A percentile compares a stretch with the other conserved stretches of the same genome.
These are phyloP conservation scores for Phialophora tarda DNA, from an alignment of 2,329 filamentous ascomycete genomes.

Conservation along the genomic window DNA sequence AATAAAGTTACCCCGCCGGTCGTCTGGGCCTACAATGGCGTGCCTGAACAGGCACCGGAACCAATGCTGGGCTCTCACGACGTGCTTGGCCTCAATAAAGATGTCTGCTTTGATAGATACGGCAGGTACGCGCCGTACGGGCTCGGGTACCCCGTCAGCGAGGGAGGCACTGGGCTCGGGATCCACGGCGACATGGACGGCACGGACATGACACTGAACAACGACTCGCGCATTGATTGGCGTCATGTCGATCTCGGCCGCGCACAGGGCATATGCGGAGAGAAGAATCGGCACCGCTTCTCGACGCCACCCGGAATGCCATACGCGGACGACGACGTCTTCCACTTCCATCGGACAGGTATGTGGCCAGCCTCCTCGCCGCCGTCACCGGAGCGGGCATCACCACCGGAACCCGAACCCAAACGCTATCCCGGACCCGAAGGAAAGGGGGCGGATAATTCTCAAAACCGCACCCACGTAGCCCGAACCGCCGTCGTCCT, in stretches of 20 bases:
- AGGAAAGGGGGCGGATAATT: background rate
- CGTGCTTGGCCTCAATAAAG: slow-evolving; percentile 6
- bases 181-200: slow-evolving; percentile 8
- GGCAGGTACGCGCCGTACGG: slow-evolving; percentile 2
- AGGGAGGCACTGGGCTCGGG: slow-evolving; percentile 1
- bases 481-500: slow-evolving; percentile 4
- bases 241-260: background rate
- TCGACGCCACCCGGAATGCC: background rate
- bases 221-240: slow-evolving; percentile 4
- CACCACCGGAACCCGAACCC: background rate
- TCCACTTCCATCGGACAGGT: background rate
- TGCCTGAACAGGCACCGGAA: slow-evolving; percentile 1
- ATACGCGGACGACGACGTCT: background rate
- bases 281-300: slow-evolving; percentile 6
- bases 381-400: background rate
- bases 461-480: background rate
- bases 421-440: too few relatives aligned
- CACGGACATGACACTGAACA: slow-evolving; percentile 4
- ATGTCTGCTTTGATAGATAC: slow-evolving; percentile 10
- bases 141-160: background rate
- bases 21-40: slow-evolving; percentile 3
- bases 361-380: background rate
- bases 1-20: background rate
- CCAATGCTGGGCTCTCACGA: slow-evolving; percentile 7
- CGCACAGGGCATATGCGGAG: background rate